Base-by-base conservation (phyloP, 148 eudicot species). In the Persicaria tinctoria region DNA sequence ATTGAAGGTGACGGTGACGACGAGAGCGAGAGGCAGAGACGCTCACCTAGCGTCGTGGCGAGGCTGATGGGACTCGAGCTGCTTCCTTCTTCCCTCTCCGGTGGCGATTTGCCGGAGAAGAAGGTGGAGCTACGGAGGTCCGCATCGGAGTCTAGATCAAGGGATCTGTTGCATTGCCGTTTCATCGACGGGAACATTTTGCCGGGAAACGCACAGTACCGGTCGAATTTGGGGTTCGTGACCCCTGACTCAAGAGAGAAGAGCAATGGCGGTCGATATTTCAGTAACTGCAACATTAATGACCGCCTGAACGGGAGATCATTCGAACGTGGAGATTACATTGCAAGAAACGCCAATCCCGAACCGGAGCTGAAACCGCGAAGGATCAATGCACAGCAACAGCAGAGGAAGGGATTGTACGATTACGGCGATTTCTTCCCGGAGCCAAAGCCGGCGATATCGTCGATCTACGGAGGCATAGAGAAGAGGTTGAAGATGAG, bases 1-100 rank as follows among this genome's bases (percentile, higher is more conserved):
- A 60, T 60, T 23, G 68, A 60, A 27, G 4, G 38, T 3, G 70
- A 18, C 14, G 12, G 32, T 66, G 70, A 66, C 5, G 84, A 71
- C 0, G 84, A 78, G 18, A 84, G 75, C 46, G 89, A 86, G 3
- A 83, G 80, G 41, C 83, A 82, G 70, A 84, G 85, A 8, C 84
- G 89, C 9, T 90, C 93, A 0, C 90, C 99, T 10, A 95, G 97
- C 9, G 94, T 95, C 55, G 84, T 95, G 46, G 99, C 99, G 9
- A 81, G 93, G 74, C 87, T 95, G 7, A 95, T 95, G 99, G 99
- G 99, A 10, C 89, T 95, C 0, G 99, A 90, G 27, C 86, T 83
- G 46, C 68, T 86, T 0, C 85, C 87, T 41, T 12, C 48, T 41
- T 14, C 70, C 4, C 73, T 76, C 41, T 54, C 82, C 3, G 14